phyloP scores from a whole-genome alignment of 805 yeast genomes.

The Candida palmyrensis region DNA sequence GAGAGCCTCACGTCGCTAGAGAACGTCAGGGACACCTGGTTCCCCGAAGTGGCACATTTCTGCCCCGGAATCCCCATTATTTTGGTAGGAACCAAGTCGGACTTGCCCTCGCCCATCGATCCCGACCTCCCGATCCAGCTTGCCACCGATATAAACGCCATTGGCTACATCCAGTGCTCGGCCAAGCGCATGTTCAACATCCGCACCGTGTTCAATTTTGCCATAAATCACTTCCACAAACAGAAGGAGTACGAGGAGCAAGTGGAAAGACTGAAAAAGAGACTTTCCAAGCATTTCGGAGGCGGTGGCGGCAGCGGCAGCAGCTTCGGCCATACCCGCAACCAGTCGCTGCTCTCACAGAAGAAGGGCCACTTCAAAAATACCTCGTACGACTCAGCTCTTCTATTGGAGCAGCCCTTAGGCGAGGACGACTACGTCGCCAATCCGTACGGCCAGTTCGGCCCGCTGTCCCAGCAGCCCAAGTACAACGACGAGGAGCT shows the following conservation, averaged over 20 bases:
- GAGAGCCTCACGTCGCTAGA: conserved; percentile 58
- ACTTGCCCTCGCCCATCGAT: conserved; percentile 39
- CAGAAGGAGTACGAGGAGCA: conserved; percentile 31
- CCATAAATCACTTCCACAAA: conserved; percentile 42
- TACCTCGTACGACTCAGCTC: conserved; percentile 30
- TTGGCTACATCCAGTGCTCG: conserved; percentile 73
- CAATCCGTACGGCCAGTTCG: conserved; percentile 32
- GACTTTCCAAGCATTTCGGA: conserved; percentile 29
- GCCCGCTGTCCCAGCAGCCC: conserved; percentile 5
- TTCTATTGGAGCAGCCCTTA: conserved; percentile 36
- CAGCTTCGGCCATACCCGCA: conserved; percentile 15
- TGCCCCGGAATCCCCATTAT: conserved; percentile 77
- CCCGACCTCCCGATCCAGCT: conserved; percentile 46
- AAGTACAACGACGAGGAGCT: conserved; percentile 37
- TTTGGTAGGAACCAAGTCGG: conserved; percentile 80
- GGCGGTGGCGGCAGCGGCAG: conserved; percentile 9
- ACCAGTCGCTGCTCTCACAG: conserved; percentile 16
- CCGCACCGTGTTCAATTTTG: conserved; percentile 60
- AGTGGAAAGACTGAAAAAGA: conserved; percentile 29
- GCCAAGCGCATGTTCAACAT: conserved; percentile 68
- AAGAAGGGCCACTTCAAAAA: conserved; percentile 34
- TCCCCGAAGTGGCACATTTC: conserved; percentile 78
- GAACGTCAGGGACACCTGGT: conserved; percentile 78
- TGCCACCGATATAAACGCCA: conserved; percentile 61
- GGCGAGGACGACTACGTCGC: conserved; percentile 29